phyloP scores from a whole-genome alignment of 805 yeast species.

The Saccharomycopsis fermentans region DNA sequence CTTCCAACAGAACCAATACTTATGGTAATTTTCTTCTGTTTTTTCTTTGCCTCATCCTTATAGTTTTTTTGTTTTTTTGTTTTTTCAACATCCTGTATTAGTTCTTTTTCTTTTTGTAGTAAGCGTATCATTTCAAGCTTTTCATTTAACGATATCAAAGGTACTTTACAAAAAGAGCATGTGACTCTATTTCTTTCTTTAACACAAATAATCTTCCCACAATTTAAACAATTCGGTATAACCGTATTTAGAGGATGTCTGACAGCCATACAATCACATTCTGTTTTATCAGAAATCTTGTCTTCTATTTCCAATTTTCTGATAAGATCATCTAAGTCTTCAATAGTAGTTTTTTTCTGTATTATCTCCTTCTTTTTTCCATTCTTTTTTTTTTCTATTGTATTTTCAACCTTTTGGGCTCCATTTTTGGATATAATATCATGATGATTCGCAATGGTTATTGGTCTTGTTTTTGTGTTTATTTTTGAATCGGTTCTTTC shows the following conservation, averaged over 20 bases:
- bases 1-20: constrained; percentile 52
- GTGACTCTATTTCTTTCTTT: constrained; percentile 79
- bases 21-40: constrained; percentile 37
- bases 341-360: constrained; percentile 42
- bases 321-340: constrained; percentile 57
- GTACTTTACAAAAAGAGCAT: constrained; percentile 72
- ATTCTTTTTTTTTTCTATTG: constrained; percentile 22
- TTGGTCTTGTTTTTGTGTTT: constrained; percentile 33
- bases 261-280: constrained; percentile 78
- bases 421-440: constrained; percentile 9
- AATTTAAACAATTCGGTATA: constrained; percentile 87
- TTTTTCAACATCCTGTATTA: not conserved
- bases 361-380: constrained; percentile 27
- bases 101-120: constrained; percentile 42
- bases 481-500: not conserved
- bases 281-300: constrained; percentile 22
- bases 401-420: constrained; percentile 11
- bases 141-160: constrained; percentile 55
- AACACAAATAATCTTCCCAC: constrained; percentile 89
- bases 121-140: constrained; percentile 43
- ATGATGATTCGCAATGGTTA: constrained; percentile 2
- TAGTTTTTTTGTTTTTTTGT: constrained; percentile 24
- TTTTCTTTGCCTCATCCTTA: constrained; percentile 24
- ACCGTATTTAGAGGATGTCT: constrained; percentile 80
- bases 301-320: constrained; percentile 37